Base-by-base conservation (phyloP, 208 protist species). In the Vickermania spadyakhi region DNA sequence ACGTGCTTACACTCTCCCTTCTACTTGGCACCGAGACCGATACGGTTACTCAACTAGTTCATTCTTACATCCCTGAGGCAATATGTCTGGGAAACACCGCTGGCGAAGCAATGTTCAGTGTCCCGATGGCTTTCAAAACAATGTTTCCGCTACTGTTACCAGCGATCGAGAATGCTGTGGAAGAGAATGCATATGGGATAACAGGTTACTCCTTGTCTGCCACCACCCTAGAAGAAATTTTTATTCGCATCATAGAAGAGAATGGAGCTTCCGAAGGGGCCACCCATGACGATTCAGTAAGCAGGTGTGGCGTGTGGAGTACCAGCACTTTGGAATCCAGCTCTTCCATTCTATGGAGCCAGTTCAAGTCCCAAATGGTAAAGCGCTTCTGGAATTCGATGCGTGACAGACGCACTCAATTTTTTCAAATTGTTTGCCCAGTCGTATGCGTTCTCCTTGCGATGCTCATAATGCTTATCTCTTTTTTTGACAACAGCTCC, bases 171-270 rank as follows among this genome's bases (percentile, higher is more conserved):
- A 28, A 72, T 4, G 1, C n/a, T 2, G 30, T 54, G 21, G 53
- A 49, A n/a, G 65, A 60, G 14, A 14, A 57, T 25, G 21, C 42
- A 3, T 53, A 79, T 2, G 73, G 81, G 28, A 71, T 89, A 31
- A 52, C 58, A 50, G 64, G 36, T 11, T 89, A 82, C 70, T 72
- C 76, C 25, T 58, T 93, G 77, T 67, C 64, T 49, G 79, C 72
- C 2, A 67, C 79, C 2, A 91, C 91, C 28, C 61, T 94, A 22
- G 84, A 94, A 65, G 77, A 92, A 45, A 78, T 92, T 5, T 92
- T 94, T 49, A 28, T 94, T 54, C 62, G 60, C 7, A 67, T 91
- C n/a, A 28, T 55, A 79, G 28, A 73, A 70, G 25, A 89, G n/a
- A n/a, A n/a, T 84, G 13, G 87, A 83, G 27, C 58, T 7, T 41